Percentiles rank a stretch among this genome's conserved stretches.
Evolutionary conservation across 192 early-diverging fungal species (phyloP).

Genomic region (Umbelopsis sp.): DNA sequence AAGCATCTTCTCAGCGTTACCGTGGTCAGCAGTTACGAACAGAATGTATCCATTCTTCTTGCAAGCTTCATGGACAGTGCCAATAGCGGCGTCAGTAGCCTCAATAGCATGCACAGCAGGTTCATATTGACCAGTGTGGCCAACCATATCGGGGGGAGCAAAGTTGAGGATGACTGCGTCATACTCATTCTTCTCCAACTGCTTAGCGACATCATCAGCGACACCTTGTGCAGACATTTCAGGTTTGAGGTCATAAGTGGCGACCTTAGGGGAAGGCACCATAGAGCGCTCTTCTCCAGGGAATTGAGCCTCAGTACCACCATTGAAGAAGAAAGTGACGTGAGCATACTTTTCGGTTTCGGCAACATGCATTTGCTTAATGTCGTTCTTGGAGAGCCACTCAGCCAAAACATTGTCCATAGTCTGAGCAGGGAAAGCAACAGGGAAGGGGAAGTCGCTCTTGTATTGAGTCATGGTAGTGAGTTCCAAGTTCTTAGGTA

Average conservation of each 20-base stretch:
- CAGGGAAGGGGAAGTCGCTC: conserved; percentile 92
- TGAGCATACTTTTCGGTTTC: conserved; percentile 99
- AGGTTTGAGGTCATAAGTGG: conserved; percentile 97
- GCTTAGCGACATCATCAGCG: conserved; percentile 87
- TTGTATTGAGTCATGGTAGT: conserved; percentile 99
- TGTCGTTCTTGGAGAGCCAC: conserved; percentile 86
- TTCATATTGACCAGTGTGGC: conserved; percentile 96
- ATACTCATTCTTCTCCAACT: conserved; percentile 75
- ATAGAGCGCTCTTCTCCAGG: conserved; percentile 85
- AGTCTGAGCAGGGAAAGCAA: conserved; percentile 93
- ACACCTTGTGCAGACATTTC: conserved; percentile 93
- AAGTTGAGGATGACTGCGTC: conserved; percentile 99
- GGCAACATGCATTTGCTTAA: conserved; percentile 94
- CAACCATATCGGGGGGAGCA: conserved; percentile 97
- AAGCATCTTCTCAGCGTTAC: conserved; percentile 99
- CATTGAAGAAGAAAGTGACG: conserved; percentile 99
- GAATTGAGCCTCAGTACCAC: conserved; percentile 94
- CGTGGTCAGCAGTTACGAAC: conserved; percentile 98
- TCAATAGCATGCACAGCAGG: conserved; percentile 90
- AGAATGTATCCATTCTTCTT: conserved; percentile 84
- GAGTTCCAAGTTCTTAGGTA: conserved; percentile 83
- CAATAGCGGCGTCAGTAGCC: conserved; percentile 95
- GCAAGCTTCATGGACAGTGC: conserved; percentile 91
- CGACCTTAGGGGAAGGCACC: conserved; percentile 91
- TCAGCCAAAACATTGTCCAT: conserved; percentile 99